These are phyloP conservation scores for Pythium phragmiticola DNA, from an alignment of 352 stramenopile genomes.

Conservation along the genomic window DNA sequence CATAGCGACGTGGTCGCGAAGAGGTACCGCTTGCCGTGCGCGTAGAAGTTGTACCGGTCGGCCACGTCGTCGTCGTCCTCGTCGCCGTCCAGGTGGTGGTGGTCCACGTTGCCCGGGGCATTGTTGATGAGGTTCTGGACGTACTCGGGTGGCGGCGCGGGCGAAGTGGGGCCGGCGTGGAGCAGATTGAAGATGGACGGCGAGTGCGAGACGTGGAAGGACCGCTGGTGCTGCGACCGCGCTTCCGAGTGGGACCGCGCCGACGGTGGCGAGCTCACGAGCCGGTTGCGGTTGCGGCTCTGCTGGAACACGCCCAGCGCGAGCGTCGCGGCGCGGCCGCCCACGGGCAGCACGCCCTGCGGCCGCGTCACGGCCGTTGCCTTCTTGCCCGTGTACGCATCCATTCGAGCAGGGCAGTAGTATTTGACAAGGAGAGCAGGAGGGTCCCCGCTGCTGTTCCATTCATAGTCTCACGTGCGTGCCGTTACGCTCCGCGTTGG, in stretches of 20 bases:
- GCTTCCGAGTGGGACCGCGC: too few species aligned
- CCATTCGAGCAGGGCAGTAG: not conserved
- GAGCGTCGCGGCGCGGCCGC: constrained; percentile 34
- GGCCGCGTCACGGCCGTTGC: constrained; percentile 23
- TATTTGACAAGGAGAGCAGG: not conserved
- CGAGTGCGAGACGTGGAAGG: constrained; percentile 1
- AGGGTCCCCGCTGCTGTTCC: not conserved
- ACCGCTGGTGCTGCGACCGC: not conserved
- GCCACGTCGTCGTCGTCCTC: constrained; percentile 28
- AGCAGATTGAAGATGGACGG: constrained; percentile 14
- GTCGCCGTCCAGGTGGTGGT: constrained; percentile 26
- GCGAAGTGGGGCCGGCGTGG: not conserved
- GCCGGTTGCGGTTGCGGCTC: constrained; percentile 25
- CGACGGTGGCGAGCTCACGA: not conserved
- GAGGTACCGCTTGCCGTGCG: constrained; percentile 49
- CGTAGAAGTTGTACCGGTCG: constrained; percentile 63
- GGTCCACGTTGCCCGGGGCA: constrained; percentile 34
- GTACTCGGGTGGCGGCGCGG: constrained; percentile 18
- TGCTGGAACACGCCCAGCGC: constrained; percentile 41
- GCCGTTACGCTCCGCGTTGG: too few species aligned
- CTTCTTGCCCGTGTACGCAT: constrained; percentile 13
- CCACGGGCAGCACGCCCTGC: constrained; percentile 4
- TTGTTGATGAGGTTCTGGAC: constrained; percentile 49
- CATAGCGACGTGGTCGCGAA: constrained; percentile 55
- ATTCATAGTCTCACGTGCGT: too few species aligned